Conservation (phyloP, 257 asterid species). For the Solanum chiquidenum region DNA sequence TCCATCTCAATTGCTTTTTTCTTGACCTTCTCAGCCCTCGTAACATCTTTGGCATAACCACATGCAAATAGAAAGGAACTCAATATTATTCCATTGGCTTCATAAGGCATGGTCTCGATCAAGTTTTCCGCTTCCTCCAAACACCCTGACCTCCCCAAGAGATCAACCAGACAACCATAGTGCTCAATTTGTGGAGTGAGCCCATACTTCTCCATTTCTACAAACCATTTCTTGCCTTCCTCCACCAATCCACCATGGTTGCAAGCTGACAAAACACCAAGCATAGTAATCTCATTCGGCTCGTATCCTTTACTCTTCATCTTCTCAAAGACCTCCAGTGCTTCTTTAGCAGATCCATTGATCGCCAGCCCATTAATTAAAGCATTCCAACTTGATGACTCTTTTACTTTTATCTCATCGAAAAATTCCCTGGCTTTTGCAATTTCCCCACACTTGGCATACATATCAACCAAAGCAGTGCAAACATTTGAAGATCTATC, state of each 20-base stretch:
- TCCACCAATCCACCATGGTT: conserved; percentile 88
- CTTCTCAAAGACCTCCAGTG: conserved; percentile 46
- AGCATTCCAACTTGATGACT: conserved; percentile 77
- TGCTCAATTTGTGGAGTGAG: conserved; percentile 60
- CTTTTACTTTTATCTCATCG: conserved; percentile 28
- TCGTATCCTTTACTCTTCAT: conserved; percentile 44
- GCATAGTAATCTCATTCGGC: conserved; percentile 71
- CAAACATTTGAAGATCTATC: conserved; percentile 63
- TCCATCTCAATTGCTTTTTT: conserved; percentile 57
- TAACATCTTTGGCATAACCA: conserved; percentile 66
- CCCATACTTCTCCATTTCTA: conserved; percentile 40
- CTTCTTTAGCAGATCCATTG: conserved; percentile 71
- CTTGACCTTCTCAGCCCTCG: conserved; percentile 65
- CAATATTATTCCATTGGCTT: conserved; percentile 74
- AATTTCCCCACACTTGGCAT: conserved; percentile 78
- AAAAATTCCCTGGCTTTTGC: conserved; percentile 55
- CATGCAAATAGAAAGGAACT: conserved; percentile 82
- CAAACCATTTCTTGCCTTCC: conserved; percentile 77
- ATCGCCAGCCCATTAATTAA: conserved; percentile 82
- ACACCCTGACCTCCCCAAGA: conserved; percentile 76
- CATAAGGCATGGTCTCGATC: conserved; percentile 76
- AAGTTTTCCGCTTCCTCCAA: conserved; percentile 78
- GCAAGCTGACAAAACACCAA: conserved; percentile 82
- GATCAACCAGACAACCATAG: conserved; percentile 80
- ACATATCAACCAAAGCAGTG: conserved; percentile 84